Percentiles rank a stretch among this genome's conserved stretches.
These are phyloP conservation scores for Tagetes patula DNA, from an alignment of 129 eudicot species.

Conservation along the genomic window DNA sequence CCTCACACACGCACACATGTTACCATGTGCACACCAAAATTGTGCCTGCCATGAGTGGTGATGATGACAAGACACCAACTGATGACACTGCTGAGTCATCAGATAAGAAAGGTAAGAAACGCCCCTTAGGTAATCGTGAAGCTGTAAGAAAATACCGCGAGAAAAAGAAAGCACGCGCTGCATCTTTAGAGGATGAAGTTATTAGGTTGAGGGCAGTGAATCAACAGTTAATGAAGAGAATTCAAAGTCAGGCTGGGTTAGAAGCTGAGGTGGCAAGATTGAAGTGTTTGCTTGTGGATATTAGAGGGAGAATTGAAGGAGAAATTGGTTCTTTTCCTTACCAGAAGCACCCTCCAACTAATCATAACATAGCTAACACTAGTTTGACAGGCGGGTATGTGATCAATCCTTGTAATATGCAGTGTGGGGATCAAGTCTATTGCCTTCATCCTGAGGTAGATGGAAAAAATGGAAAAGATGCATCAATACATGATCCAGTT, in stretches of 20 bases:
- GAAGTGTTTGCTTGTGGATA: constrained; percentile 87
- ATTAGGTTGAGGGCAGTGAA: constrained; percentile 64
- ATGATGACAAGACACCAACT: constrained; percentile 45
- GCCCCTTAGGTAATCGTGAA: constrained; percentile 75
- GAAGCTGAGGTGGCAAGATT: constrained; percentile 84
- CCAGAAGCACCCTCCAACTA: constrained; percentile 45
- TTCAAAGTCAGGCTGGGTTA: constrained; percentile 67
- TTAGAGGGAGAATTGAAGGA: constrained; percentile 87
- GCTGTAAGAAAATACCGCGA: constrained; percentile 84
- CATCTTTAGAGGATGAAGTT: constrained; percentile 84
- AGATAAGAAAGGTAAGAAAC: constrained; percentile 60
- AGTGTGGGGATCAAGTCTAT: constrained; percentile 68
- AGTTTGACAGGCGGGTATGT: constrained; percentile 51
- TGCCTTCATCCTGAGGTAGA: constrained; percentile 64
- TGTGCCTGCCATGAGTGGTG: constrained; percentile 55
- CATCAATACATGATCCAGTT: constrained; percentile 45
- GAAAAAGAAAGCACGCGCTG: constrained; percentile 81
- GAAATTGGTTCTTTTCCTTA: constrained; percentile 90
- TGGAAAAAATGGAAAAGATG: constrained; percentile 37
- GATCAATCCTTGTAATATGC: constrained; percentile 76
- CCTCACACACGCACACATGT: constrained; percentile 84
- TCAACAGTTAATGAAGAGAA: constrained; percentile 71
- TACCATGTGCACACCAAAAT: constrained; percentile 85
- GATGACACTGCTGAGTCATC: constrained; percentile 78
- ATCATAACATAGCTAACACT: constrained; percentile 41